Evolutionary conservation across 2,329 filamentous ascomycete genomes (phyloP), one percentile per base, ranked within the genome.

Genomic region (Penicillium sp.): DNA sequence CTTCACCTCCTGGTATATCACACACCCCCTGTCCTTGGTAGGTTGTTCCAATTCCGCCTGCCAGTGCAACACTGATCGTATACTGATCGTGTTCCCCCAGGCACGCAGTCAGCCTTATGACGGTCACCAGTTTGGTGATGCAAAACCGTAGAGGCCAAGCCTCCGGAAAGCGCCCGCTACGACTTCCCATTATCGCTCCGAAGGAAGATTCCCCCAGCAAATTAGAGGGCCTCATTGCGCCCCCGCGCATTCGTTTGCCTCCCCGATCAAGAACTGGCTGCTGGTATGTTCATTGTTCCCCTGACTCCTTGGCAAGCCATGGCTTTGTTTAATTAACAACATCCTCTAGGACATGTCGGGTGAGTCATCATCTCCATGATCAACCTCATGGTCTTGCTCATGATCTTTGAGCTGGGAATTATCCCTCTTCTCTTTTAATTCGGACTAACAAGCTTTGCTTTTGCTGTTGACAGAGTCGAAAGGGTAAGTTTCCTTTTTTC

Each of bases 201-300:
- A 78, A 77, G 58, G 73, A 76, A 58, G 71, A 75, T 50, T 59
- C 68, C 26, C 56, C 58, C 43, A 61, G 66, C 55, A 71, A 67
- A 52, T 58, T 71, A 48, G 68, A 70, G 49, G 67, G 63, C 45
- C 53, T 72, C 21, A 68, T 70, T 45, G 67, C 71, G 42, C 71
- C 73, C 48, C 69, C 72, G 34, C 74, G 77, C 45, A 67, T 79
- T 21, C 76, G 80, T 48, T 71, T 83, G 13, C 81, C 81, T 36
- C 80, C 81, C 51, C 75, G 81, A 51, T 83, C 81, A 44, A 71
- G 81, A 56, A 81, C 79, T 29, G 81, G 81, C 52, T 83, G 81
- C 62, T 83, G 81, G 77, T 78, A 69, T 63, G 75, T 70, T 37
- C 51, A 36, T 40, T 24, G 6, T 40, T 24, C 37, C 18, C 18